Evolutionary conservation across 805 yeast species (phyloP).

Genomic region (Wickerhamiella galacta): DNA sequence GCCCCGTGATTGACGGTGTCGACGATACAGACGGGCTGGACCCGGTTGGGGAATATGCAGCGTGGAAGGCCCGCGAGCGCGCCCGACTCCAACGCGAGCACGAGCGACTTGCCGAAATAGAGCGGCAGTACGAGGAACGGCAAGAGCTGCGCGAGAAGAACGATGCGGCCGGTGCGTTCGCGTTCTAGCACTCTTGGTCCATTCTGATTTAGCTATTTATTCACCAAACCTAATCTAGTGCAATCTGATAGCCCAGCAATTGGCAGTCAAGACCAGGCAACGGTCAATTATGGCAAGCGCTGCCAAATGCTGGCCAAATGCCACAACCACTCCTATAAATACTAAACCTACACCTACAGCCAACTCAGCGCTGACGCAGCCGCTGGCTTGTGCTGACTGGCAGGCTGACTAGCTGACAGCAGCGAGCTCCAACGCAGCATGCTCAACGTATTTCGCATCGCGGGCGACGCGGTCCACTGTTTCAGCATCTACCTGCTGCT

Average conservation of each 20-base stretch:
- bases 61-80: slow-evolving; percentile 29
- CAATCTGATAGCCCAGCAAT: too few species aligned
- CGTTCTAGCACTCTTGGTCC: too few species aligned
- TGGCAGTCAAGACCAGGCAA: too few species aligned
- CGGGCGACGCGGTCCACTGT: slow-evolving; percentile 70
- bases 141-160: slow-evolving; percentile 19
- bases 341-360: too few species aligned
- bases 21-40: slow-evolving; percentile 50
- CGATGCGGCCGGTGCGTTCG: slow-evolving; percentile 15
- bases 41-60: slow-evolving; percentile 29
- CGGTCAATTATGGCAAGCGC: too few species aligned
- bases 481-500: slow-evolving; percentile 62
- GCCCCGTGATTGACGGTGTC: slow-evolving; percentile 15
- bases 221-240: too few species aligned
- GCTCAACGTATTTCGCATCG: slow-evolving; percentile 17
- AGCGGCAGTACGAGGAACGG: slow-evolving; percentile 23
- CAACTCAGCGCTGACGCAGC: not conserved
- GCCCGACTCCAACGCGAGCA: slow-evolving; percentile 27
- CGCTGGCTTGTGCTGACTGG: not conserved
- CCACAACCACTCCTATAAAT: too few species aligned
- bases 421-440: too few species aligned
- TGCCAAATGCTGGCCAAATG: too few species aligned
- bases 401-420: too few species aligned
- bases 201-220: too few species aligned
- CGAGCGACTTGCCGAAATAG: slow-evolving; percentile 18